Conservation (phyloP, 2,329 filamentous ascomycete species). For the Colletotrichum plurivorum region DNA sequence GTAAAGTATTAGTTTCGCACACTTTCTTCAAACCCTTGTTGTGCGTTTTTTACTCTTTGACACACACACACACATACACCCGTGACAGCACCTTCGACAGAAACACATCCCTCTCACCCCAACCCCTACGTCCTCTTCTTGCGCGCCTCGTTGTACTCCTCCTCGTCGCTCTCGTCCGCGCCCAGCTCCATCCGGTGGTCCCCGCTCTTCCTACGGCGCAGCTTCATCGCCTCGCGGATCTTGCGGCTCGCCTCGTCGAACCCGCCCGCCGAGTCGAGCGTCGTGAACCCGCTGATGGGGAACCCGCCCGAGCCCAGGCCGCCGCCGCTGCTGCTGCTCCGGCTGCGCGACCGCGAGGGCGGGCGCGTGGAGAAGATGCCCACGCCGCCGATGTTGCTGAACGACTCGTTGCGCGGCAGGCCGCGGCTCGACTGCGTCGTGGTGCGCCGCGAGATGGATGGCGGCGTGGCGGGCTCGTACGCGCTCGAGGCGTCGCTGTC, state of each 20-base stretch:
- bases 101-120: too few relatives aligned
- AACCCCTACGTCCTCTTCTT: constrained; percentile 53
- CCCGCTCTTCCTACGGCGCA: constrained; percentile 68
- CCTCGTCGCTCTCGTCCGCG: constrained; percentile 57
- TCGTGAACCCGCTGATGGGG: constrained; percentile 78
- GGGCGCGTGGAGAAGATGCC: constrained; percentile 93
- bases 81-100: too few relatives aligned
- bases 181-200: constrained; percentile 52
- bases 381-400: constrained; percentile 88
- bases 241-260: constrained; percentile 88
- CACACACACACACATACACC: too few relatives aligned
- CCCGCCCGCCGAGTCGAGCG: constrained; percentile 75
- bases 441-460: constrained; percentile 60
- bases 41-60: too few relatives aligned
- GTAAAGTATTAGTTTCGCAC: too few relatives aligned
- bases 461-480: constrained; percentile 53
- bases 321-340: constrained; percentile 78
- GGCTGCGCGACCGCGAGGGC: constrained; percentile 81
- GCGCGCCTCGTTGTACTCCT: constrained; percentile 58
- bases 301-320: constrained; percentile 74
- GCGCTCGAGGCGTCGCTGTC: constrained; percentile 66
- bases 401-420: constrained; percentile 90
- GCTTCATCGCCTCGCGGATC: constrained; percentile 87
- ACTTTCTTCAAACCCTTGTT: too few relatives aligned
- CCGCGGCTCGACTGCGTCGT: constrained; percentile 68